Evolutionary conservation across 2,329 filamentous ascomycete genomes (phyloP).

Genomic region (Fusarium decemcellulare): DNA sequence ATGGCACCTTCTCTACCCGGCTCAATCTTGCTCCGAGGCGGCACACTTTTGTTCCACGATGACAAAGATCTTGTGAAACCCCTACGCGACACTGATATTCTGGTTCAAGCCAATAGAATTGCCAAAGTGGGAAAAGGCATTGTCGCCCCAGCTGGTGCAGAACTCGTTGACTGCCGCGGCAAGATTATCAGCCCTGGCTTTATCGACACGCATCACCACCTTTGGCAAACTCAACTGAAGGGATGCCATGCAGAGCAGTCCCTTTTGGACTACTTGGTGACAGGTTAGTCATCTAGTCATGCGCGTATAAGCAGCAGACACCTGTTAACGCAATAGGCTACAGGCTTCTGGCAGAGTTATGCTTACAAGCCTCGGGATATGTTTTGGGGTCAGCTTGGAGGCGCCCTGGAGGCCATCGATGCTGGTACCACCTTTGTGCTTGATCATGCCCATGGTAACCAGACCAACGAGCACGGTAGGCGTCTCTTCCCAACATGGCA

Average conservation of each 20-base stretch:
- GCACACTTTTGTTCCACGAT: constrained; percentile 12
- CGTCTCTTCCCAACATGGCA: not conserved
- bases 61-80: constrained; percentile 14
- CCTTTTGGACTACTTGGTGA: constrained; percentile 13
- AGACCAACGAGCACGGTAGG: constrained; percentile 19
- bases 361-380: constrained; percentile 10
- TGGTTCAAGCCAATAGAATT: constrained; percentile 20
- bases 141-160: not conserved
- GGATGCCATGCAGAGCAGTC: constrained; percentile 6
- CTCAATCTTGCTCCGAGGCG: constrained; percentile 14
- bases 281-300: too few species aligned
- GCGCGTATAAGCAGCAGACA: too few species aligned
- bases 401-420: constrained; percentile 13
- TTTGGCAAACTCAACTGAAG: constrained; percentile 28
- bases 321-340: not conserved
- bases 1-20: too few species aligned
- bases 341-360: constrained; percentile 20
- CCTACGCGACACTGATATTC: constrained; percentile 12
- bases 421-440: constrained; percentile 18
- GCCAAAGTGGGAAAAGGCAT: constrained; percentile 16
- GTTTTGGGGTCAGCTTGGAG: constrained; percentile 16
- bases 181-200: constrained; percentile 33
- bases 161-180: constrained; percentile 19
- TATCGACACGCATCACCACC: constrained; percentile 35
- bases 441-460: constrained; percentile 22